These are phyloP conservation scores for Taphrina sp. DNA, from an alignment of 1,139 yeast genomes.

Conservation along the genomic window DNA sequence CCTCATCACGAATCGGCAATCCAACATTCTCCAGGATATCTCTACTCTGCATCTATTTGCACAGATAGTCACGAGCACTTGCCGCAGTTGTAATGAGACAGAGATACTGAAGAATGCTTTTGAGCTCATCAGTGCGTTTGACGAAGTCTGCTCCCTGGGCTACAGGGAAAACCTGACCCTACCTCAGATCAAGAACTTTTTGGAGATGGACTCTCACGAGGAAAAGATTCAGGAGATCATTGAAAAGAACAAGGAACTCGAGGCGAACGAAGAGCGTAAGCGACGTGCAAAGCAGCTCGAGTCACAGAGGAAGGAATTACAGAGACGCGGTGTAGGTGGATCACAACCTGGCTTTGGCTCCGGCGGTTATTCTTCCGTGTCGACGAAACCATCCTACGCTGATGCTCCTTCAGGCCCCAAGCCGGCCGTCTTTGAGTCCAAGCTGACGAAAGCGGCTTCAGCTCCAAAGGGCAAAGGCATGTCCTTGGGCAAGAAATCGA, in stretches of 20 bases:
- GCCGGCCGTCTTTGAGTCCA: constrained; percentile 37
- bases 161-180: constrained; percentile 82
- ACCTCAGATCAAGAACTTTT: constrained; percentile 79
- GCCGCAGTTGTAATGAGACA: constrained; percentile 71
- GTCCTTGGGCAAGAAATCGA: constrained; percentile 71
- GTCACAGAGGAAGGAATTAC: constrained; percentile 67
- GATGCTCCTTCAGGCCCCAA: constrained; percentile 39
- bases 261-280: constrained; percentile 95
- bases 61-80: constrained; percentile 72
- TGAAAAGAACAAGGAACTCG: constrained; percentile 88
- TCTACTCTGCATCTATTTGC: constrained; percentile 86
- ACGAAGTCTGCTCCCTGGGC: constrained; percentile 87
- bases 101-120: constrained; percentile 83
- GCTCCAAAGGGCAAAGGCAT: constrained; percentile 69
- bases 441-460: constrained; percentile 33
- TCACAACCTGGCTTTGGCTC: constrained; percentile 26
- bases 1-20: constrained; percentile 82
- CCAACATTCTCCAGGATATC: constrained; percentile 91
- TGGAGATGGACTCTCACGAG: constrained; percentile 98
- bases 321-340: constrained; percentile 51
- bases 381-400: constrained; percentile 37
- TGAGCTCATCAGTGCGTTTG: constrained; percentile 87
- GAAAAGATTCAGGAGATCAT: constrained; percentile 97
- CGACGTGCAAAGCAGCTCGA: constrained; percentile 94
- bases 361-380: constrained; percentile 34